Evolutionary conservation across 2,329 filamentous ascomycete species (phyloP), one percentile per base, ranked within the genome.

Genomic region (Rhinocladiella similis): DNA sequence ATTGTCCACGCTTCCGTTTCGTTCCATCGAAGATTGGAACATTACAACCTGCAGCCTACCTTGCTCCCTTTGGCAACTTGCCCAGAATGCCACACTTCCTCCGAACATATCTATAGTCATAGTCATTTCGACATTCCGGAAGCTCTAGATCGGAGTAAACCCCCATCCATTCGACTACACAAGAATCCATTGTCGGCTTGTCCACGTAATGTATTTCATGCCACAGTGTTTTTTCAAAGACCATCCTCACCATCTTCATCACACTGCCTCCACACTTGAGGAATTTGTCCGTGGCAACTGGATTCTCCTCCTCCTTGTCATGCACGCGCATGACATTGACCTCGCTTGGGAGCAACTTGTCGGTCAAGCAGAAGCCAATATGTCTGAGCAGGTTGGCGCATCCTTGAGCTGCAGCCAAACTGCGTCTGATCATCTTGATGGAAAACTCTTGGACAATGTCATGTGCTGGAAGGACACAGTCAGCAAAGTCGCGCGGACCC

Each of bases 71-170:
- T 3, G 7, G 25, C 25, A 3, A 7, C 25, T 27, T 27, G 4
- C 3, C 25, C 25, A 9, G 29, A 33, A 12, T 33, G 29, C 53
- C 47, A 56, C 67, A 70, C 19, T 52, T 50, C 35, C 60, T 49
- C 41, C 64, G 63, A 49, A 69, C 68, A 56, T 70, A 67, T 38
- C 63, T 65, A 63, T 70, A 72, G 55, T 73, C 70, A 56, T 68
- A 61, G 52, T 73, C 69, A 50, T 73, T 72, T 52, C 70, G 65
- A 56, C 70, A 73, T 42, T 50, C 53, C 22, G 65, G 63, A 27
- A 70, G 43, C 42, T 62, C 50, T 41, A 66, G 25, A 4, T 55
- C 42, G 14, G 42, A 16, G 35, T 14, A 5, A 4, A 38, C 4
- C 10, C 12, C 13, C 42, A 45, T 20, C 42, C 25, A 27, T 3